phyloP scores from a whole-genome alignment of 495 filamentous ascomycete genomes.

The Friedmanniomyces simplex region DNA sequence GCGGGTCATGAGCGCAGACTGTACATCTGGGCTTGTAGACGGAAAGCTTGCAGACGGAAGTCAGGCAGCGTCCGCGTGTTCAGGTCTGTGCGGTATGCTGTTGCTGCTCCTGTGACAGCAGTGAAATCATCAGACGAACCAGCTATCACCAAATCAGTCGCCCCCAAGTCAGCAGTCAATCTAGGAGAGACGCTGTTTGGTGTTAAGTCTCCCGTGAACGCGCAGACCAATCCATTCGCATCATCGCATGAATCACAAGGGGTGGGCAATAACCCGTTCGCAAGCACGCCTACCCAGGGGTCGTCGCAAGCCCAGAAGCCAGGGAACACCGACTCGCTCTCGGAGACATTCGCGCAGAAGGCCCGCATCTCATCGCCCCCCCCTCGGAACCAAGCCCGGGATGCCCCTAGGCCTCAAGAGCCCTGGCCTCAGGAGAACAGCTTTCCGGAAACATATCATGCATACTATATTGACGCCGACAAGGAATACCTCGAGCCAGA shows the following conservation, averaged over 20 bases:
- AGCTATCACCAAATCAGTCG: background rate
- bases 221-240: constrained; percentile 36
- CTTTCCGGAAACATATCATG: constrained; percentile 61
- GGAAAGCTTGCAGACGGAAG: constrained; percentile 72
- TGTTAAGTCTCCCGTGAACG: constrained; percentile 9
- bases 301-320: constrained; percentile 28
- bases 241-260: constrained; percentile 21
- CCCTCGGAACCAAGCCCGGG: constrained; percentile 25
- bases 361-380: constrained; percentile 39
- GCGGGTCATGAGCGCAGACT: constrained; percentile 75
- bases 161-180: background rate
- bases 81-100: constrained; percentile 32
- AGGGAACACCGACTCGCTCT: constrained; percentile 34
- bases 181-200: constrained; percentile 43
- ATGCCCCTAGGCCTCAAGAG: constrained; percentile 30
- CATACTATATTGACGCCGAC: constrained; percentile 81
- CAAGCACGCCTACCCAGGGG: constrained; percentile 27
- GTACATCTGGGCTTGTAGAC: constrained; percentile 71
- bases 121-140: constrained; percentile 17
- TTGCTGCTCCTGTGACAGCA: background rate
- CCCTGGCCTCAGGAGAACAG: constrained; percentile 64
- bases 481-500: constrained; percentile 65
- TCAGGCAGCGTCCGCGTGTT: constrained; percentile 67
- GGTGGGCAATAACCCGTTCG: constrained; percentile 48
- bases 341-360: constrained; percentile 66